Evolutionary conservation across 23 red algal species (phyloP).

Genomic region (Gracilariopsis chorda): DNA sequence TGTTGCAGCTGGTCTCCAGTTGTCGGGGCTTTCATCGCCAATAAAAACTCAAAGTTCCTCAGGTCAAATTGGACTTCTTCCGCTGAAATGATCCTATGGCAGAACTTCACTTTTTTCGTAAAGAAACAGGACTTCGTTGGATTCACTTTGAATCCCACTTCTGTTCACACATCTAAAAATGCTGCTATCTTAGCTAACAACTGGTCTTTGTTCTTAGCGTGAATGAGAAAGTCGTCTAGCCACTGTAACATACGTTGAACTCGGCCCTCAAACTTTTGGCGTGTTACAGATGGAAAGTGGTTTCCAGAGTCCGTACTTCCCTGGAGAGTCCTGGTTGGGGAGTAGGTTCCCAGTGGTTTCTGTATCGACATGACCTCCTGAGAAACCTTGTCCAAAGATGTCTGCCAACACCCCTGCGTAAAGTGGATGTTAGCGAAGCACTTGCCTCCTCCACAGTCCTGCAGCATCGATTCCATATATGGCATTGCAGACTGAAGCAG

Average conservation of each 20-base stretch:
- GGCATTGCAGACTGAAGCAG: background rate
- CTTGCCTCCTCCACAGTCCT: background rate
- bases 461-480: background rate
- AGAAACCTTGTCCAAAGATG: background rate
- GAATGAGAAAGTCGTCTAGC: constrained; percentile 9
- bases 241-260: background rate
- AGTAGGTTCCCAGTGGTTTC: background rate
- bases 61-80: background rate
- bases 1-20: background rate
- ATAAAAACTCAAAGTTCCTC: background rate
- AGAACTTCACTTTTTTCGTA: background rate
- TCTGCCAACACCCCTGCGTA: background rate
- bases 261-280: background rate
- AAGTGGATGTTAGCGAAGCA: background rate
- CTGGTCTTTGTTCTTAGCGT: background rate
- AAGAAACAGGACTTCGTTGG: background rate
- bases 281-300: background rate
- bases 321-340: background rate
- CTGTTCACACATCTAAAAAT: background rate
- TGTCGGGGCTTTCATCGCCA: background rate
- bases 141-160: background rate
- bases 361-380: background rate
- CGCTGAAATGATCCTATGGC: background rate
- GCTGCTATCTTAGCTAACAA: background rate
- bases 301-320: background rate